Base-by-base conservation (phyloP, 129 eudicot genomes). In the Ambrosia trifida region DNA sequence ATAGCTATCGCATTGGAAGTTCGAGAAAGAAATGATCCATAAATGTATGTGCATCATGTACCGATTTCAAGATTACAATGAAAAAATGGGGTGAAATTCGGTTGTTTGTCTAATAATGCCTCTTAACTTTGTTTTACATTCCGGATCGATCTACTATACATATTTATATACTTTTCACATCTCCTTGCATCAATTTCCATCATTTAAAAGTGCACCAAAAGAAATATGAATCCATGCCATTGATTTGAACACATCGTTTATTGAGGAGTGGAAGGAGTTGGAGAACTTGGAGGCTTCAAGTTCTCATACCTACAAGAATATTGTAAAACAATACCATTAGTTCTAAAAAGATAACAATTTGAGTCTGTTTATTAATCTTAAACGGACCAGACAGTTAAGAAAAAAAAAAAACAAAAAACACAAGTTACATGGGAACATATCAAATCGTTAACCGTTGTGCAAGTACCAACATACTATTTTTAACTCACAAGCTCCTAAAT, bases 231-330 rank as follows among this genome's bases (percentile, higher is more conserved):
- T 31, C 54, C 45, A 65, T 66, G 68, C 74, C 74, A 45, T 16
- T 77, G 69, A 30, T 53, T 18, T 65, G 7, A 57, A 32, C 51
- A 68, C 76, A 66, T 50, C 44, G 47, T 58, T 68, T 72, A 68
- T 11, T 75, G 32, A 35, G 85, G 68, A 32, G 78, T 77, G 43
- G 88, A 86, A 56, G 97, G 92, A 50, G 60, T 53, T 9, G 97
- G 97, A 65, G 87, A 79, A 76, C 79, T 79, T 66, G 97, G 97
- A 69, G 95, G 97, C 85, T 91, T 91, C 79, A 91, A 80, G 66
- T 81, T 90, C 75, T 83, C 95, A 17, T 88, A 91, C 92, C 97
- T 91, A 81, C 41, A 35, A 62, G 40, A 58, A 79, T 1, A 60
- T 53, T 60, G 14, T 24, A 17, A 38, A 67, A 16, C 5, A 17